Base-by-base conservation (phyloP, 2,329 filamentous ascomycete genomes). In the Lomentospora prolificans region DNA sequence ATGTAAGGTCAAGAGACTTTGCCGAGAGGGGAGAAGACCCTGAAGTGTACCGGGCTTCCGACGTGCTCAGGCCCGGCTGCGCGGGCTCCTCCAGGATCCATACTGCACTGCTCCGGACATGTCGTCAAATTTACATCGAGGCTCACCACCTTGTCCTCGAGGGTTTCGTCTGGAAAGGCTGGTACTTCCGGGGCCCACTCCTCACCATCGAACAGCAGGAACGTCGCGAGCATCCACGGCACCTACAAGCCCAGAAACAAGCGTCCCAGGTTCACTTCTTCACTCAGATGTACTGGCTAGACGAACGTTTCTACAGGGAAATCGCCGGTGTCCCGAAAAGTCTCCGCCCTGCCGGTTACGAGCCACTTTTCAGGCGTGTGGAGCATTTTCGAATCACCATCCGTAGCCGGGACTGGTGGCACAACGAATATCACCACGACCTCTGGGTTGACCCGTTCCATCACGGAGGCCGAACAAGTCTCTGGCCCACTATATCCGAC, bases 121-220 rank as follows among this genome's bases (percentile, higher is more conserved):
- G 52, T 36, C 52, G 52, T 6, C 36, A 24, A 33, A 30, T 17
- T 8, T 54, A 54, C 22, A 25, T 46, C 3, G 52, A 54, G n/a
- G 14, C 52, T 3, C 30, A 33, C 30, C 30, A 33, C 30, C 30
- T 7, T 7, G 30, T 33, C 30, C 30, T 12, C 30, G 30, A 33
- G 7, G 12, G 12, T 12, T 6, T 33, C 30, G 30, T 33, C 7
- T 33, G 30, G 30, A 6, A 12, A 12, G 30, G 7, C 30, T 33
- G 30, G 30, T 33, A 33, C 12, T 33, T 6, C 30, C 30, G 30
- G 12, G 30, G 30, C 6, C 30, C 30, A 6, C 7, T 33, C 30
- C 30, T 33, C 30, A 33, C 30, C 30, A 12, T 12, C 6, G 30
- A 33, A 12, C 30, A 33, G 30, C 30, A 33, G 30, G 7, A 12